Evolutionary conservation across 768 basidiomycete genomes (phyloP), one percentile per base, ranked within the genome.

Genomic region (Chalciporus sphaerocephalus): DNA sequence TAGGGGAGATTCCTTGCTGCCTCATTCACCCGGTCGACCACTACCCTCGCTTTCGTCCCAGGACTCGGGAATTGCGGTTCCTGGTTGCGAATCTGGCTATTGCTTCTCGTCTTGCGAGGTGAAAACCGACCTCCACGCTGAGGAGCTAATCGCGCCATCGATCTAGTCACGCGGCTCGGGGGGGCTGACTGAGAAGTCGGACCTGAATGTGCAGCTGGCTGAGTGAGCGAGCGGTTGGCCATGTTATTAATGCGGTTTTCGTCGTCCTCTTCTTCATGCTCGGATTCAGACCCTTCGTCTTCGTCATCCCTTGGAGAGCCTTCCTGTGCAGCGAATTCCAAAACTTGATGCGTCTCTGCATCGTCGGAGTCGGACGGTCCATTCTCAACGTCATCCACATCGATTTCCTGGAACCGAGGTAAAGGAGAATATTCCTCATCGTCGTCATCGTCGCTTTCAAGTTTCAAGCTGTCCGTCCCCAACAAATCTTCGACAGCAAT

Each of bases 341-440:
- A 47, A 1, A 33, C 25, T 3, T 18, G 43, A 23, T 65, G 60
- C 5, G 53, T 65, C 38, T 66, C 62, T 24, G 44, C 54, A 22
- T 65, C 63, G 35, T 67, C 65, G 13, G 60, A 62, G 24, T 66
- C 63, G 3, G 51, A 52, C 15, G 60, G 54, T 7, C 46, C 40
- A 22, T n/a, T 35, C 22, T 4, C 41, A 9, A 44, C 32, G 5
- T 55, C 44, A 3, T 2, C 35, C 9, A 44, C 37, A 5, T 55
- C 44, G 3, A 54, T 3, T 1, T 44, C 50, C 28, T 61, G 50
- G 34, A 13, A 51, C 9, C 16, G 51, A 4, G 54, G 50, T 11
- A 58, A 16, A 16, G 21, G 39, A 0, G 32, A 2, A 11, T 33
- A 40, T 0, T 22, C 40, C 5, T 40, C 32, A 16, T 44, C 40